Base-by-base conservation (phyloP, 1,139 yeast genomes). In the Petasospora fabianii region DNA sequence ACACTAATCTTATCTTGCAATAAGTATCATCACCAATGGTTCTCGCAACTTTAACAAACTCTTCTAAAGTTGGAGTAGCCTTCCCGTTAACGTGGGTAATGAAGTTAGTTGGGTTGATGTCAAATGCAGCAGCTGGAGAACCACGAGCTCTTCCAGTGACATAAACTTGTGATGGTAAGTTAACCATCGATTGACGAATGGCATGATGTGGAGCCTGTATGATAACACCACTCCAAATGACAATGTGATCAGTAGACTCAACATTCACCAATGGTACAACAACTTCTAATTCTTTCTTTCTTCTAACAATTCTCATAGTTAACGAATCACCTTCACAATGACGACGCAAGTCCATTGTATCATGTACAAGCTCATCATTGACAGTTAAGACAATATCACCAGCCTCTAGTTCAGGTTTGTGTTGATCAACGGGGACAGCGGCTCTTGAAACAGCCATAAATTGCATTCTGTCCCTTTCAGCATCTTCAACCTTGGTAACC, bases 41-140 rank as follows among this genome's bases (percentile, higher is more conserved):
- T 49, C 73, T 74, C 12, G 84, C 84, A 29, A 75, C 82, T 22
- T 66, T 61, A 44, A 84, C 66, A 54, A 88, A 87, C 3, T 77
- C 68, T 22, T 76, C 81, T 44, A 88, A 61, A 34, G 80, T 82
- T 10, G 78, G 79, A 0, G 95, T 86, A 38, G 81, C 79, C 17
- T 66, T 60, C 40, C 86, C 96, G 58, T 87, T 85, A 35, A 88
- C 87, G 59, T 87, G 96, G 1, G 97, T 88, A 42, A 88, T 84
- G 64, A 87, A 88, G 56, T 84, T 80, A 3, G 92, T 82, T 3
- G 87, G 74, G 10, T 80, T 77, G 42, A 88, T 74, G n/a, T 86
- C 85, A 58, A 84, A 86, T 54, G 84, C 92, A 44, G 78, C 73
- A 14, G 95, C 92, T 9, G 96, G 96, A 0, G 95, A 85, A 12